phyloP scores from a whole-genome alignment of 2,329 filamentous ascomycete species.

The Coniochaeta ligniaria region DNA sequence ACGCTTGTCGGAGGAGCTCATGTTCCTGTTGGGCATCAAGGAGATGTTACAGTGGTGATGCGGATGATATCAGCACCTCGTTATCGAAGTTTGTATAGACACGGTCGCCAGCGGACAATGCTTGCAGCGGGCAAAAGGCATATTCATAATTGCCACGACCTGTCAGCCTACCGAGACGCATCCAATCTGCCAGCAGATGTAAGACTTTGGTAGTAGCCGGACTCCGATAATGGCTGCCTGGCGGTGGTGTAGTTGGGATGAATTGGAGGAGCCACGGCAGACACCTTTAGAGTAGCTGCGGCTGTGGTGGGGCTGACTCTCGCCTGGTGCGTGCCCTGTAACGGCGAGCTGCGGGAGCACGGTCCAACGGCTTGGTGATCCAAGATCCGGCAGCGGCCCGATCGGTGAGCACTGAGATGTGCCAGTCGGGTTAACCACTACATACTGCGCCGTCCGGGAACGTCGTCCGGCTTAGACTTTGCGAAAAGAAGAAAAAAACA shows the following conservation, averaged over 20 bases:
- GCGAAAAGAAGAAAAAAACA: too few relatives aligned
- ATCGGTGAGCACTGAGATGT: not conserved
- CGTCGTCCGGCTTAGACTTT: too few relatives aligned
- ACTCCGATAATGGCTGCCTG: not conserved
- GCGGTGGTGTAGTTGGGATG: not conserved
- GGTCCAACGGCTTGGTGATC: not conserved
- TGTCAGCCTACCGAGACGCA: not conserved
- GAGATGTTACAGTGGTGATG: not conserved
- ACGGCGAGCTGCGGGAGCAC: not conserved
- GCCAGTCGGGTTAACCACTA: not conserved
- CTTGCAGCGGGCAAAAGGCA: not conserved
- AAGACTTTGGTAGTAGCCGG: not conserved
- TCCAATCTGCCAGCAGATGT: not conserved
- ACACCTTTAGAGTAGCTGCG: not conserved
- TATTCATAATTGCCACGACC: not conserved
- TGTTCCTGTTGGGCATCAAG: not conserved
- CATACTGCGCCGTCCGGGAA: too few relatives aligned
- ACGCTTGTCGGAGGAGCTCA: conserved; percentile 1
- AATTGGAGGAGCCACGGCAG: not conserved
- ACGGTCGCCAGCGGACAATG: not conserved
- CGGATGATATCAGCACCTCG: not conserved
- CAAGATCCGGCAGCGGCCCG: not conserved
- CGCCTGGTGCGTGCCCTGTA: not conserved
- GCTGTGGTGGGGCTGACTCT: not conserved
- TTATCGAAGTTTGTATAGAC: not conserved